These are phyloP conservation scores for Boletus coccyginus DNA, from an alignment of 768 basidiomycete genomes.

Conservation along the genomic window DNA sequence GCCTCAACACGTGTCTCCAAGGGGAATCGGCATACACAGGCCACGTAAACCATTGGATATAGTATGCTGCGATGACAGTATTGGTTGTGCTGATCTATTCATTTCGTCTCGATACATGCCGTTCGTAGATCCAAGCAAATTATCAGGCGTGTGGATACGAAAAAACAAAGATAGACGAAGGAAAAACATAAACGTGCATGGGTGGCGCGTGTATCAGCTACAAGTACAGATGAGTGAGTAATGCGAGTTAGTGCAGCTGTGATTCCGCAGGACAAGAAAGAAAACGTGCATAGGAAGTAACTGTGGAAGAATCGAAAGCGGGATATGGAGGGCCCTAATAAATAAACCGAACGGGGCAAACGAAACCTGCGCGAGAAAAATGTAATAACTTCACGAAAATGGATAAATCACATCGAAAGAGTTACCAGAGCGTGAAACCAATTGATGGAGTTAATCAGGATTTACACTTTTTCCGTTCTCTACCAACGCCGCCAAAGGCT, in stretches of 20 bases:
- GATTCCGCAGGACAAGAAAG: slow-evolving; percentile 1
- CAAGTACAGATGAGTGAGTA: slow-evolving; percentile 23
- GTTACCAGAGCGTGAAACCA: not conserved
- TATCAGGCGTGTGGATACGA: not conserved
- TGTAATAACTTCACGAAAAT: slow-evolving; percentile 10
- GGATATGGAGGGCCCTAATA: slow-evolving; percentile 12
- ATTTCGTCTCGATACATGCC: slow-evolving; percentile 9
- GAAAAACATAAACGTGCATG: slow-evolving; percentile 5
- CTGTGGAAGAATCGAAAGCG: slow-evolving; percentile 8
- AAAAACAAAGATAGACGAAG: not conserved
- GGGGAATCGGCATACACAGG: not conserved
- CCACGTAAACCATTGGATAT: not conserved
- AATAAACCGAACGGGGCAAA: slow-evolving; percentile 14
- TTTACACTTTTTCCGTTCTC: slow-evolving; percentile 72
- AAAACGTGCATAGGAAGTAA: not conserved
- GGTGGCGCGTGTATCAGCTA: slow-evolving; percentile 13
- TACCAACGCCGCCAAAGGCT: slow-evolving; percentile 87
- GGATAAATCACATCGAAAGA: slow-evolving; percentile 15
- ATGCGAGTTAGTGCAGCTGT: slow-evolving; percentile 3
- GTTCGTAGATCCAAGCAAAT: slow-evolving; percentile 24
- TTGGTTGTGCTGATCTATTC: slow-evolving; percentile 1
- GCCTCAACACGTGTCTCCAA: not conserved
- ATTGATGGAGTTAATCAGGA: slow-evolving; percentile 36
- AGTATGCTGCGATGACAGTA: not conserved
- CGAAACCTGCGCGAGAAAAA: slow-evolving; percentile 2